Base-by-base conservation (phyloP, 148 eudicot genomes). In the Rhododendron ferrugineum region DNA sequence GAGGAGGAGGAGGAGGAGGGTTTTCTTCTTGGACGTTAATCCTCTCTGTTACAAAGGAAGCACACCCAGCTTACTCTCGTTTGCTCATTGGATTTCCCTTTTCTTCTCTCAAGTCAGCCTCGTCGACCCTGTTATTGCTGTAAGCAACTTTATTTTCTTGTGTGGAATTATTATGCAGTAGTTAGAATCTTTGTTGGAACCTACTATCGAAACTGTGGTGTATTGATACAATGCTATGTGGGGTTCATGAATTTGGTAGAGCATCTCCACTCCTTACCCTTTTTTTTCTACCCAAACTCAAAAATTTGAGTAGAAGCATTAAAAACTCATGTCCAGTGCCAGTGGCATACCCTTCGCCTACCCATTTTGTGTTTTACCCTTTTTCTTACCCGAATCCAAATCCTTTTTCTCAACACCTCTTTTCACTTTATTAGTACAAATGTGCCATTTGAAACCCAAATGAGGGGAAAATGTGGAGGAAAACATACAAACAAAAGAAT, bases 11-110 rank as follows among this genome's bases (percentile, higher is more conserved):
- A 95, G 85, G 83, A 86, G 84, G 78, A 95, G 99, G 87, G 94
- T 95, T 4, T 96, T 96, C 91, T 93, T 96, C 81, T 91, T 96
- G 89, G 99, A 96, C 85, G 99, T 96, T 9, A 96, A 96, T 86
- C 96, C 98, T 28, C 84, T 96, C 46, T 94, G 98, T 85, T 96
- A 96, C 70, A 89, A 89, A 20, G 98, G 96, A 11, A 92, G 90
- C 86, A 88, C 82, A 20, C 96, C 95, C 6, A 93, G 93, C 90
- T 92, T 96, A 79, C 89, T 87, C 26, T 84, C 96, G 86, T 96
- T 96, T 88, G 90, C 92, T 83, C 89, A 86, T 28, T 96, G 99
- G 99, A 77, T 91, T 91, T 93, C 97, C 30, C 97, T 96, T 66
- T 96, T 96, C 90, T 94, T 96, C 89, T 90, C 95, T 74, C 90